A percentile compares a stretch with the other conserved stretches of the same genome.
Evolutionary conservation across 2,329 filamentous ascomycete genomes (phyloP).

Genomic region (Ophiostoma himal-ulmi): DNA sequence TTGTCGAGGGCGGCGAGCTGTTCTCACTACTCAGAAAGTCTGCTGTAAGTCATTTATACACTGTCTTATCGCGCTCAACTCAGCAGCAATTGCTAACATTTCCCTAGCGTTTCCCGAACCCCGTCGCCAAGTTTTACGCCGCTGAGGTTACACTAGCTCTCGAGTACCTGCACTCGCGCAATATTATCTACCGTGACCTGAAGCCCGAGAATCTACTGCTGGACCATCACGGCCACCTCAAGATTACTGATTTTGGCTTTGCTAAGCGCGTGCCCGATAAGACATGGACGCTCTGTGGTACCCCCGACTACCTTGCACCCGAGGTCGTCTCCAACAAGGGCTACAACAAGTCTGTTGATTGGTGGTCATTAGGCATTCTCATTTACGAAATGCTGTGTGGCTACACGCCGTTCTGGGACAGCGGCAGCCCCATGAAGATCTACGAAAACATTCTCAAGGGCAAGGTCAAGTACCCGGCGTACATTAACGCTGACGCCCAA

Average conservation of each 20-base stretch:
- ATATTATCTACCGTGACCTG: slow-evolving; percentile 96
- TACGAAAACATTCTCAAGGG: slow-evolving; percentile 98
- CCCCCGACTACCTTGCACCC: slow-evolving; percentile 92
- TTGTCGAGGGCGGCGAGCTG: slow-evolving; percentile 95
- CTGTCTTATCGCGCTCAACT: not conserved
- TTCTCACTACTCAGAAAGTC: slow-evolving; percentile 95
- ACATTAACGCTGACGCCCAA: slow-evolving; percentile 90
- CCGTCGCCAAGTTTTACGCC: slow-evolving; percentile 97
- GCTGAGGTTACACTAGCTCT: slow-evolving; percentile 93
- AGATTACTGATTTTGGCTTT: slow-evolving; percentile 98
- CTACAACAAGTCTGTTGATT: slow-evolving; percentile 99
- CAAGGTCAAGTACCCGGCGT: slow-evolving; percentile 91
- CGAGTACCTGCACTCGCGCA: slow-evolving; percentile 87
- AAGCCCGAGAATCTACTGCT: slow-evolving; percentile 92
- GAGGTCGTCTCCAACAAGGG: slow-evolving; percentile 99
- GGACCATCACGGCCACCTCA: slow-evolving; percentile 87
- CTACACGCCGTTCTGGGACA: slow-evolving; percentile 98
- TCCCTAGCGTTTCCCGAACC: slow-evolving; percentile 89
- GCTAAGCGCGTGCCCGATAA: slow-evolving; percentile 98
- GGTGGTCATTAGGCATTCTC: slow-evolving; percentile 97
- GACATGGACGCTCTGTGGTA: slow-evolving; percentile 97
- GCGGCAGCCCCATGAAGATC: slow-evolving; percentile 95
- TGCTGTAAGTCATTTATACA: slow-evolving; percentile 51
- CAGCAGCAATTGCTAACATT: not conserved
- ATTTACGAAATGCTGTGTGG: slow-evolving; percentile 99